phyloP scores from a whole-genome alignment of 768 basidiomycete species.

The Tulasnella sp. region DNA sequence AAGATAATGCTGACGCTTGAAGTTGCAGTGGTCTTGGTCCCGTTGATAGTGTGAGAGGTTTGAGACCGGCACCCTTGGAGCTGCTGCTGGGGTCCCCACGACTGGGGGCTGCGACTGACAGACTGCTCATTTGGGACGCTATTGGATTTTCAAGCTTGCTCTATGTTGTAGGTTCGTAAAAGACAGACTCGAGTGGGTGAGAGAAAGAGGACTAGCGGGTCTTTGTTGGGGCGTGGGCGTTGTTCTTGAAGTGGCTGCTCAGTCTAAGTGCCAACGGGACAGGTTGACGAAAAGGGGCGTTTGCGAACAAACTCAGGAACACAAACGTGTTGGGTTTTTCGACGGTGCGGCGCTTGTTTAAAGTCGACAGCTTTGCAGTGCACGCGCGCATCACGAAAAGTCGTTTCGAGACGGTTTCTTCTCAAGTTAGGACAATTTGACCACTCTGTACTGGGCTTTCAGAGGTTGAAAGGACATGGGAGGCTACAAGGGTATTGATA shows the following conservation, averaged over 20 bases:
- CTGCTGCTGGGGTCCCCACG: neutral
- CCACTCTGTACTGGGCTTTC: no score
- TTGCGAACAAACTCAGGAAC: neutral
- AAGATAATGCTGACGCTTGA: constrained; percentile 1
- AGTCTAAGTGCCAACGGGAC: constrained; percentile 2
- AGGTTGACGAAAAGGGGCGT: neutral
- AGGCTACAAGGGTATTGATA: no score
- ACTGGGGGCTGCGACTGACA: neutral
- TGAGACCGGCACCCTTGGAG: constrained; percentile 15
- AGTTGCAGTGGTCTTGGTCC: constrained; percentile 27
- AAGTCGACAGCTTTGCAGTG: neutral
- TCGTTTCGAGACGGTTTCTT: no score
- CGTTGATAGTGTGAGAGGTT: constrained; percentile 15
- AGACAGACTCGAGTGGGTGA: neutral
- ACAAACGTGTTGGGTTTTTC: constrained; percentile 36
- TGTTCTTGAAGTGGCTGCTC: neutral
- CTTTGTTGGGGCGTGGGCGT: neutral
- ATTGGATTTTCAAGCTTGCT: neutral
- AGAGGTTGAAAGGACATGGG: no score
- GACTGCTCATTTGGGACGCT: neutral
- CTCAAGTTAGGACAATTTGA: no score
- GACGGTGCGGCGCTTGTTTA: neutral
- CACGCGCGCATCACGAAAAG: no score
- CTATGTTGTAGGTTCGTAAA: neutral
- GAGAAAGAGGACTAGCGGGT: neutral